A percentile compares a stretch with the other conserved stretches of the same genome.
Evolutionary conservation across 1,284 basidiomycete genomes (phyloP).

Genomic region (Ceratobasidium sp.): DNA sequence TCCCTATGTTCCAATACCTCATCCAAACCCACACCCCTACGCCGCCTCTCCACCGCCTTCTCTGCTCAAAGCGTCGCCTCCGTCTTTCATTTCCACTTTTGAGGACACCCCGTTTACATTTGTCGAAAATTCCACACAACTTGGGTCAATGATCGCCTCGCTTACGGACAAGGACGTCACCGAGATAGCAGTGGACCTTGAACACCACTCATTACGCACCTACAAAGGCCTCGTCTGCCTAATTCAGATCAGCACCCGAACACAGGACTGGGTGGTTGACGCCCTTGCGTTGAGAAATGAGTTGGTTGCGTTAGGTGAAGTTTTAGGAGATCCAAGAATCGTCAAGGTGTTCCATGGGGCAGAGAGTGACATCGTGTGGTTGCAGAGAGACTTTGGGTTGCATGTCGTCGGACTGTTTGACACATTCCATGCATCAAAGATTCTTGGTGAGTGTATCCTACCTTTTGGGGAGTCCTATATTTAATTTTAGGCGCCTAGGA

Average conservation of each 20-base stretch:
- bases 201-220: conserved; percentile 89
- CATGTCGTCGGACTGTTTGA: conserved; percentile 97
- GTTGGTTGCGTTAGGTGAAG: conserved; percentile 71
- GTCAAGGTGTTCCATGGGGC: conserved; percentile 96
- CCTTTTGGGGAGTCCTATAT: background rate
- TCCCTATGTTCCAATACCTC: conserved; percentile 53
- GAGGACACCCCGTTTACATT: conserved; percentile 78
- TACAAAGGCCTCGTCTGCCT: conserved; percentile 91
- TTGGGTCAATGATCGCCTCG: conserved; percentile 73
- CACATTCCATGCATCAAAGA: conserved; percentile 93
- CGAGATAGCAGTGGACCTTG: conserved; percentile 94
- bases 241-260: conserved; percentile 91
- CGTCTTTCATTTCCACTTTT: conserved; percentile 62
- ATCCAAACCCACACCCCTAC: conserved; percentile 79
- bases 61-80: conserved; percentile 60
- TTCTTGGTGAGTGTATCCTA: conserved; percentile 66
- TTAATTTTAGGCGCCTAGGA: conserved; percentile 58
- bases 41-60: conserved; percentile 65
- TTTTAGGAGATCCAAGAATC: conserved; percentile 85
- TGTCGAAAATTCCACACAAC: conserved; percentile 69
- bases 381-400: conserved; percentile 94
- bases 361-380: conserved; percentile 93
- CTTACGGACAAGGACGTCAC: conserved; percentile 67
- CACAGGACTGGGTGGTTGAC: conserved; percentile 90
- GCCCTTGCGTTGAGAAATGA: conserved; percentile 80